Evolutionary conservation across 768 basidiomycete species (phyloP).

Genomic region (Hydnomerulius pinastri): DNA sequence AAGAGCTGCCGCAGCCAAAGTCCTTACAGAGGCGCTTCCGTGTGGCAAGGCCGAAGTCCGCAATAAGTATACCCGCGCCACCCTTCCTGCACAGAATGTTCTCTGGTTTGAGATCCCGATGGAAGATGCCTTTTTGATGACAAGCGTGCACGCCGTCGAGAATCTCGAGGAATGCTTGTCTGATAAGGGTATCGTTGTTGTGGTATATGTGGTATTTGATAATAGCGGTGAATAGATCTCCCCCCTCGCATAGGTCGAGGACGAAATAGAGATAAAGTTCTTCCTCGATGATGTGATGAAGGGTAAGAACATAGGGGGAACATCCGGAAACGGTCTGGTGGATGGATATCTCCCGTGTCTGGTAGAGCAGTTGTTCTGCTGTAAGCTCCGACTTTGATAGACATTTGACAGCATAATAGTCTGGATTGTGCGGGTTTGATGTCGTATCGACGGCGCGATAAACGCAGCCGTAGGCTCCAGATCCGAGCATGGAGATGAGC

Average conservation of each 20-base stretch:
- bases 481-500: conserved; percentile 63
- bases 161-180: conserved; percentile 71
- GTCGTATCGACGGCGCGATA: conserved; percentile 65
- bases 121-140: conserved; percentile 70
- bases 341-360: conserved; percentile 67
- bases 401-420: conserved; percentile 75
- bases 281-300: conserved; percentile 66
- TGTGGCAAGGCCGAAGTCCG: conserved; percentile 79
- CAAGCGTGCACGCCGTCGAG: conserved; percentile 78
- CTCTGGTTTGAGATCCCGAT: conserved; percentile 89
- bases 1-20: conserved; percentile 59
- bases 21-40: conserved; percentile 45
- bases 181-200: conserved; percentile 63
- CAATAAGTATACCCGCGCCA: conserved; percentile 57
- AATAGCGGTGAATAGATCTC: conserved; percentile 75
- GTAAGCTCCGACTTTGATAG: conserved; percentile 59
- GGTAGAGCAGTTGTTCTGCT: conserved; percentile 55
- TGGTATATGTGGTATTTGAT: conserved; percentile 56
- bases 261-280: conserved; percentile 66
- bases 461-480: conserved; percentile 78
- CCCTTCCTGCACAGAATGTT: conserved; percentile 64
- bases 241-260: conserved; percentile 58
- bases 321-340: conserved; percentile 55
- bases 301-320: conserved; percentile 61
- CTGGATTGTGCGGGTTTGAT: conserved; percentile 37